These are phyloP conservation scores for Microdochium bolleyi DNA, from an alignment of 2,329 filamentous ascomycete species.

Conservation along the genomic window DNA sequence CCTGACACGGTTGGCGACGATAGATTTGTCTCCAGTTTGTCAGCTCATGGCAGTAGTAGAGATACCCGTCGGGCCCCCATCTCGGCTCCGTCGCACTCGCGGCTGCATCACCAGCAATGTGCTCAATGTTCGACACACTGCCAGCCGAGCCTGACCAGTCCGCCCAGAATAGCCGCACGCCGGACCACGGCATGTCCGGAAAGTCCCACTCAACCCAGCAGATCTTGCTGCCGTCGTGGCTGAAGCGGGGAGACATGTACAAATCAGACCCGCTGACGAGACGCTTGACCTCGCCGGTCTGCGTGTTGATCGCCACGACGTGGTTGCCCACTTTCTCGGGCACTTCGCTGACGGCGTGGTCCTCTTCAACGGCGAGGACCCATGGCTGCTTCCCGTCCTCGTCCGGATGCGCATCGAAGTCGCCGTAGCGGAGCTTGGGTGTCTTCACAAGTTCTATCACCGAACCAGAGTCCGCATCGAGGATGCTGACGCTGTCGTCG, in stretches of 20 bases:
- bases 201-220: conserved; percentile 49
- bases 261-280: conserved; percentile 40
- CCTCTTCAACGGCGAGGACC: conserved; percentile 45
- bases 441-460: conserved; percentile 22
- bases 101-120: conserved; percentile 31
- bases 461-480: conserved; percentile 27
- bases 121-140: conserved; percentile 16
- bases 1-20: conserved; percentile 18
- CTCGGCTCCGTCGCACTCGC: conserved; percentile 40
- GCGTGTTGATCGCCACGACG: conserved; percentile 28
- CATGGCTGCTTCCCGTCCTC: conserved; percentile 16
- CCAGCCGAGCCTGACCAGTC: conserved; percentile 26
- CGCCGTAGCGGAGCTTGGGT: conserved; percentile 30
- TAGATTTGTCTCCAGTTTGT: conserved; percentile 40
- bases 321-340: conserved; percentile 25
- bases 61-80: conserved; percentile 38
- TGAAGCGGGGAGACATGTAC: conserved; percentile 41
- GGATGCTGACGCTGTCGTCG: conserved; percentile 31
- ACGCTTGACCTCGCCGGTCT: conserved; percentile 29
- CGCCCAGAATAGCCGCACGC: conserved; percentile 33
- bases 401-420: conserved; percentile 33
- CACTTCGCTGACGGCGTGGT: conserved; percentile 27
- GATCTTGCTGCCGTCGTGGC: conserved; percentile 32
- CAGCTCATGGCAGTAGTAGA: conserved; percentile 39
- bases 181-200: conserved; percentile 43